Evolutionary conservation across 768 basidiomycete species (phyloP), one percentile per base, ranked within the genome.

Genomic region (Psilocybe tampanensis): DNA sequence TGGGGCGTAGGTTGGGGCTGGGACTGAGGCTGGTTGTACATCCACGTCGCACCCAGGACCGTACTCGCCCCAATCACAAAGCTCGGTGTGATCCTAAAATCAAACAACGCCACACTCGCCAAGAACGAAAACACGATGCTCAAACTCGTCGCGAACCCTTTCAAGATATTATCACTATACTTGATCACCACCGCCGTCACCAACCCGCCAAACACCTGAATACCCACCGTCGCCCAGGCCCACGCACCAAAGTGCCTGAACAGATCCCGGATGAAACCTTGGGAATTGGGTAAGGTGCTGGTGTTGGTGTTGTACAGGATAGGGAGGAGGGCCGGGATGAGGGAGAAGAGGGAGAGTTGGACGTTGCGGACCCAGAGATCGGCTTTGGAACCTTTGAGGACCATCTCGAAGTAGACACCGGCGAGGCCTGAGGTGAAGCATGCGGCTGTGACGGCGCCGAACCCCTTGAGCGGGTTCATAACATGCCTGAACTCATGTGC

Each of bases 401-500:
- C 94, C 91, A 96, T 95, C 76, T 99, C 96, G 64, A 99, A 99
- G 76, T 99, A 99, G 23, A 98, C 96, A 7, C 96, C 96, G 0
- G 96, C 96, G 42, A 99, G 85, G 19, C 96, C 96, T 0, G 95
- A 96, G 0, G 96, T 98, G 71, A 96, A 86, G 77, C 96, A 99
- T 0, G 96, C 95, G 5, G 89, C 86, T 5, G 86, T 82, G 55
- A 99, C 96, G 1, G 96, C 96, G 43, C 90, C 70, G 72, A 99
- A 96, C 0, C 96, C 96, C 60, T 86, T 94, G 56, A 90, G 70
- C 6, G 89, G 86, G 62, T 86, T 83, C 94, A 98, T 96, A 56
- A 87, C 80, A 62, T 91, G 90, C 58, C 85, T 79, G 36, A 80
- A 86, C 47, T 88, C 86, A 65, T 88, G 86, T 19, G 88, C 88